Base-by-base conservation (phyloP, 768 basidiomycete genomes). In the Kwoniella europaea region DNA sequence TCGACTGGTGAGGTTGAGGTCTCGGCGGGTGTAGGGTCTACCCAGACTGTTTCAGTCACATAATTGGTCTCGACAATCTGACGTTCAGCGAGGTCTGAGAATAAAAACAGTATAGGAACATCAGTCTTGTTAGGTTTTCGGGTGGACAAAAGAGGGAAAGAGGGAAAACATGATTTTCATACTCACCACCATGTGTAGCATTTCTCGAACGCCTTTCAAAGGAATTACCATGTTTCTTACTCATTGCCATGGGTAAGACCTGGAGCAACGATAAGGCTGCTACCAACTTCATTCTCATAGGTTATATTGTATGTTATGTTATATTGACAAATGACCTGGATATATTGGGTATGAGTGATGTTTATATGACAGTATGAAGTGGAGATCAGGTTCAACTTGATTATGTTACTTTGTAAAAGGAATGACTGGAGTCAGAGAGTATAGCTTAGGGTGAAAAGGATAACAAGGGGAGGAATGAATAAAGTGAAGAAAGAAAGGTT, bases 351-450 rank as follows among this genome's bases (percentile, higher is more conserved):
- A 10, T 15, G 46, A 2, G 18, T 64, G 18, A 15, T 55, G 27
- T 29, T 5, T n/a, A 54, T 27, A 65, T 29, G 46, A 18, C 16
- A 55, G 4, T 60, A 42, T 62, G 55, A 22, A 42, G 22, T 24
- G n/a, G 27, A 22, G 46, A 50, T 58, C 60, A 61, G 63, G 61
- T 24, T 55, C 58, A 68, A 63, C 62, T 56, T 52, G 62, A 52
- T 43, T 46, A 9, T 20, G 13, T 6, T 4, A 18, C 18, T 43
- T 60, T n/a, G 16, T 13, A 43, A 15, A 64, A 52, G 1, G 64
- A 60, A 35, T 68, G 46, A 46, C 24, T 68, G 57, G 18, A 59
- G 43, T 53, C 22, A 16, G 56, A 68, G 13, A 59, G 58, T 35
- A 62, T 55, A 27, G 46, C 7, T 63, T 29, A 44, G 24, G 63